These are phyloP conservation scores for Ceratobasidium sp. DNA, from an alignment of 1,284 basidiomycete genomes.

Conservation along the genomic window DNA sequence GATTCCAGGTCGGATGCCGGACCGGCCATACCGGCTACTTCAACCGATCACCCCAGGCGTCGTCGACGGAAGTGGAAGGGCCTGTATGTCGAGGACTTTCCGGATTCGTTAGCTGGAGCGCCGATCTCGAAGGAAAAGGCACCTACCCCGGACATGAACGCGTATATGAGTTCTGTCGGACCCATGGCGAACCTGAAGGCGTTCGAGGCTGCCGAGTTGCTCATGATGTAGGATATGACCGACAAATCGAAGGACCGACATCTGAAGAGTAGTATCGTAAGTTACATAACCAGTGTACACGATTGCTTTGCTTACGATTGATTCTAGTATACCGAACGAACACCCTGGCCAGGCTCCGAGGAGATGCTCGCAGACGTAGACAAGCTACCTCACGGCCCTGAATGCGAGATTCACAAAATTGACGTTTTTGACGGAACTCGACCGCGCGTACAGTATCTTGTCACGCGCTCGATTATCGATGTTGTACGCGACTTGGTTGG, in stretches of 20 bases:
- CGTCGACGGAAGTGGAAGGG: not conserved
- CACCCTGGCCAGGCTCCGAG: not conserved
- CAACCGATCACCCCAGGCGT: too few relatives aligned
- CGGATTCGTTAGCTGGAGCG: not conserved
- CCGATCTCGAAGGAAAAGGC: not conserved
- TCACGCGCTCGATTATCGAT: not conserved
- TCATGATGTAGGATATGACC: not conserved
- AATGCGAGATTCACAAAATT: not conserved
- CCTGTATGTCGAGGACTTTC: not conserved
- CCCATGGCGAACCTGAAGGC: not conserved
- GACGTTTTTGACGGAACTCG: not conserved
- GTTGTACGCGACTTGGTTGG: not conserved
- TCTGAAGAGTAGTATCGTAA: conserved; percentile 4
- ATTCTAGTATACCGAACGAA: not conserved
- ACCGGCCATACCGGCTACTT: too few relatives aligned
- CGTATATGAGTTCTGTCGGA: not conserved
- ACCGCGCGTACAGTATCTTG: not conserved
- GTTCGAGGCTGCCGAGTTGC: not conserved
- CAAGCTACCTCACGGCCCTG: conserved; percentile 21
- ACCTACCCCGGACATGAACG: not conserved
- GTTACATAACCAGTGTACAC: not conserved
- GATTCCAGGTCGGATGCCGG: not conserved
- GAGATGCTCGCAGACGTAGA: not conserved
- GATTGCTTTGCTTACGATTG: not conserved
- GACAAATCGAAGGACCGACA: not conserved